These are phyloP conservation scores for Pezicula rhizophila DNA, from an alignment of 2,329 filamentous ascomycete species.

Conservation along the genomic window DNA sequence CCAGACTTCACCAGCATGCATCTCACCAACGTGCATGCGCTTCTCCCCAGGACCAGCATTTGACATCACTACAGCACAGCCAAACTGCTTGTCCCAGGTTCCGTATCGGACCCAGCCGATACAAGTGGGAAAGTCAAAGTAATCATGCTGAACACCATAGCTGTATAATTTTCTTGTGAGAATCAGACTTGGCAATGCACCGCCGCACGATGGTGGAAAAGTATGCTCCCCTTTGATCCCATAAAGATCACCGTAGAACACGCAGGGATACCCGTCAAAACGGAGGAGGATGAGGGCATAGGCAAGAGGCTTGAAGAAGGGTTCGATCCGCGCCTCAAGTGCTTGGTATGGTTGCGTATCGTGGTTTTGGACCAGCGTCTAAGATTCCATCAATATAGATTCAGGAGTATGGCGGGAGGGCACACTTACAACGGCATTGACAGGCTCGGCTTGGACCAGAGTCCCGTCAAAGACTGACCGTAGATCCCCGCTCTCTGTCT, in stretches of 20 bases:
- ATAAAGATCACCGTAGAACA: conserved; percentile 68
- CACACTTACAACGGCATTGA: conserved; percentile 48
- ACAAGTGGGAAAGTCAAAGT: conserved; percentile 54
- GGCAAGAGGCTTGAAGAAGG: conserved; percentile 65
- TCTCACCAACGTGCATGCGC: conserved; percentile 55
- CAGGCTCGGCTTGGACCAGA: conserved; percentile 46
- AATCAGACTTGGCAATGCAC: conserved; percentile 51
- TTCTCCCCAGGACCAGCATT: conserved; percentile 43
- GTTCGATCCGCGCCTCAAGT: conserved; percentile 54
- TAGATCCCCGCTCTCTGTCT: conserved; percentile 51
- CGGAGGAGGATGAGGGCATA: conserved; percentile 67
- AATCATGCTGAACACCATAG: conserved; percentile 59
- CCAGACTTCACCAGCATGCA: conserved; percentile 55
- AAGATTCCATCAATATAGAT: not conserved
- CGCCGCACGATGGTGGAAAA: conserved; percentile 45
- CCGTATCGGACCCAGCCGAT: conserved; percentile 52
- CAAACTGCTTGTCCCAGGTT: conserved; percentile 39
- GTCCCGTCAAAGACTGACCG: conserved; percentile 57
- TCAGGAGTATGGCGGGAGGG: not conserved
- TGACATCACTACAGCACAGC: conserved; percentile 52
- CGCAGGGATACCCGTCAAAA: conserved; percentile 54
- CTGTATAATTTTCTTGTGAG: conserved; percentile 60
- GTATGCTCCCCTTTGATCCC: conserved; percentile 46
- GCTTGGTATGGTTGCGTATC: conserved; percentile 63
- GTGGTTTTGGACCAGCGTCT: conserved; percentile 67